Evolutionary conservation across 306 rosid species (phyloP).

Genomic region (Prunus fruticosa): DNA sequence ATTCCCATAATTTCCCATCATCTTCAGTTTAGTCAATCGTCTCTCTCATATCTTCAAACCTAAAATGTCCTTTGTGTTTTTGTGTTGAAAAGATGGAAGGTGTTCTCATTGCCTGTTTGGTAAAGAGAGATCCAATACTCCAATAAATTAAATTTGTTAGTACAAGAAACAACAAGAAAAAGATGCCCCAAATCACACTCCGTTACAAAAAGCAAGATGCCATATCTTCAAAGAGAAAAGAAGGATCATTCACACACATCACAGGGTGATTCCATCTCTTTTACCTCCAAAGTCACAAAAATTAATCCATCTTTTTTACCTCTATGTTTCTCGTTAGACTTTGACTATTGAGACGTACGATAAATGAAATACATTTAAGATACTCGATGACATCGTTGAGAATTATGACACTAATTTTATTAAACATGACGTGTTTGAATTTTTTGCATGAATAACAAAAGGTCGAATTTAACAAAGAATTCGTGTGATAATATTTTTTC

Average conservation of each 20-base stretch:
- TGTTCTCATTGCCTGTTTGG: constrained; percentile 48
- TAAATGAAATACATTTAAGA: no score
- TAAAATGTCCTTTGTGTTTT: neutral
- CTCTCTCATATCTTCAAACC: constrained; percentile 16
- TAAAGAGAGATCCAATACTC: constrained; percentile 59
- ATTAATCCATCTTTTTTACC: no score
- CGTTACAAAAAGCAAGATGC: constrained; percentile 40
- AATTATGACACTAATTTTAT: no score
- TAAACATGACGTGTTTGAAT: no score
- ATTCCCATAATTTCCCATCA: constrained; percentile 34
- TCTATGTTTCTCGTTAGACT: no score
- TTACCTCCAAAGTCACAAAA: constrained; percentile 4
- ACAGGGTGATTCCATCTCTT: constrained; percentile 2
- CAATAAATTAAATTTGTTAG: constrained; percentile 33
- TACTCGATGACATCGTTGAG: no score
- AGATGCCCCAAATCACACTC: constrained; percentile 54
- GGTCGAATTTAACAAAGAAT: no score
- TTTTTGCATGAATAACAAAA: no score
- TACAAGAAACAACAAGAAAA: constrained; percentile 40
- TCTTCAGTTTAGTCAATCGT: constrained; percentile 16
- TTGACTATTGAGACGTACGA: no score
- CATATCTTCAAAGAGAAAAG: constrained; percentile 43
- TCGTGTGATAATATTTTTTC: no score
- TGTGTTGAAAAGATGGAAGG: constrained; percentile 41
- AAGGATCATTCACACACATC: constrained; percentile 25